Percentiles rank a stretch among this genome's conserved stretches.
Conservation (phyloP, 2,329 filamentous ascomycete species). For the Aspergillus sp. region DNA sequence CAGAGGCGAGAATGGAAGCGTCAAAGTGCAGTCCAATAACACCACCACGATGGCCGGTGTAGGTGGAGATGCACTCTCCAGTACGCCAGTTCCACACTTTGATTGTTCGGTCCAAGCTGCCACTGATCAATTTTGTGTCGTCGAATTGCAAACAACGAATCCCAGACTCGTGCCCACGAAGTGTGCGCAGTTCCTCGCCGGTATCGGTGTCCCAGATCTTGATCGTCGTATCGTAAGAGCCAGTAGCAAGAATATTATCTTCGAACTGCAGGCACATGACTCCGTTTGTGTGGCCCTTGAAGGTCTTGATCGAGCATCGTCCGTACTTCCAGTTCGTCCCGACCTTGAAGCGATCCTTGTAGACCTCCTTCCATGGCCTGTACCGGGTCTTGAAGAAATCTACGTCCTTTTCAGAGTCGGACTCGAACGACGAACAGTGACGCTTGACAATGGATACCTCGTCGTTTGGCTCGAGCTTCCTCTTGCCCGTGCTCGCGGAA, state of each 20-base stretch:
- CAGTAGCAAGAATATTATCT: slow-evolving; percentile 88
- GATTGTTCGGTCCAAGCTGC: slow-evolving; percentile 83
- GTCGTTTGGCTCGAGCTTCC: slow-evolving; percentile 33
- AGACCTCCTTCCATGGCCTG: slow-evolving; percentile 94
- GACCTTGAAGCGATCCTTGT: slow-evolving; percentile 92
- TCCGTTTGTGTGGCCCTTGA: slow-evolving; percentile 87
- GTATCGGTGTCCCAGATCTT: slow-evolving; percentile 96
- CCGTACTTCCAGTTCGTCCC: slow-evolving; percentile 98
- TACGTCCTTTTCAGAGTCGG: slow-evolving; percentile 41
- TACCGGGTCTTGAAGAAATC: slow-evolving; percentile 57
- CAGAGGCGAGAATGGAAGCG: slow-evolving; percentile 80
- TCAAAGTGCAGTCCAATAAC: slow-evolving; percentile 90
- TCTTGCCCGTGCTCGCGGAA: slow-evolving; percentile 25
- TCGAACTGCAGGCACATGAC: slow-evolving; percentile 81
- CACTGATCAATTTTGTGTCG: slow-evolving; percentile 86
- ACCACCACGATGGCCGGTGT: slow-evolving; percentile 77
- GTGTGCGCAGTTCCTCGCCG: slow-evolving; percentile 81
- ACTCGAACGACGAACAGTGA: slow-evolving; percentile 34
- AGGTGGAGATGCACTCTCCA: slow-evolving; percentile 80
- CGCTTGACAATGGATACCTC: slow-evolving; percentile 38
- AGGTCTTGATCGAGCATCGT: slow-evolving; percentile 79
- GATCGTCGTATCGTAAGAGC: slow-evolving; percentile 92
- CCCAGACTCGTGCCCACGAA: slow-evolving; percentile 79
- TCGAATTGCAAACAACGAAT: slow-evolving; percentile 93
- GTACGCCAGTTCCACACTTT: slow-evolving; percentile 98